phyloP scores from a whole-genome alignment of 176 grass and related monocot species.

The Oryza glaberrima region DNA sequence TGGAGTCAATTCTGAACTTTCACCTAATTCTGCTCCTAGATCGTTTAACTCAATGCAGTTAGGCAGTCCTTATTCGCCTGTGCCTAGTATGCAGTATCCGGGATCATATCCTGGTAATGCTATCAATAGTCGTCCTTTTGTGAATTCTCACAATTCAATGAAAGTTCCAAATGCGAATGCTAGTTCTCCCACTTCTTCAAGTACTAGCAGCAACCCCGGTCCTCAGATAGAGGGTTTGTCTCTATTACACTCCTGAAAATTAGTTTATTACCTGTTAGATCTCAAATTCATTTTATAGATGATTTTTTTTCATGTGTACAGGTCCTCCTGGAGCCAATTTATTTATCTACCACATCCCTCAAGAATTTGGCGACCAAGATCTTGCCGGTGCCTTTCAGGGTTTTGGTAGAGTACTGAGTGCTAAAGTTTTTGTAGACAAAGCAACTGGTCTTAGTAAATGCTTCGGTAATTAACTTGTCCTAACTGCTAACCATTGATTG shows the following conservation, averaged over 20 bases:
- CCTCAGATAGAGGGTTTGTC: slow-evolving; percentile 75
- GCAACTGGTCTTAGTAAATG: slow-evolving; percentile 99
- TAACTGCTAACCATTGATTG: not conserved
- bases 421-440: slow-evolving; percentile 98
- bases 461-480: slow-evolving; percentile 70
- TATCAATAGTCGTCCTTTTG: slow-evolving; percentile 50
- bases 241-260: slow-evolving; percentile 10
- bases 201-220: slow-evolving; percentile 52
- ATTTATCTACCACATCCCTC: slow-evolving; percentile 87
- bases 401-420: slow-evolving; percentile 91
- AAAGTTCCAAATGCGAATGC: slow-evolving; percentile 59
- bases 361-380: slow-evolving; percentile 91
- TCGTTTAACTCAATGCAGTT: slow-evolving; percentile 59
- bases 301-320: slow-evolving; percentile 26
- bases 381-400: slow-evolving; percentile 77
- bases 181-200: slow-evolving; percentile 56
- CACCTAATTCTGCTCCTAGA: slow-evolving; percentile 57
- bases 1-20: slow-evolving; percentile 60
- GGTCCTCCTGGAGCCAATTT: slow-evolving; percentile 88
- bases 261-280: not conserved
- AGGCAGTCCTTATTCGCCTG: slow-evolving; percentile 63
- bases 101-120: slow-evolving; percentile 56
- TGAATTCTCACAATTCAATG: slow-evolving; percentile 56
- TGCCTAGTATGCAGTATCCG: slow-evolving; percentile 70
- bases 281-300: not conserved